A percentile compares a stretch with the other conserved stretches of the same genome.
phyloP scores from a whole-genome alignment of 1,284 basidiomycete species.

The Leccinum variabile region DNA sequence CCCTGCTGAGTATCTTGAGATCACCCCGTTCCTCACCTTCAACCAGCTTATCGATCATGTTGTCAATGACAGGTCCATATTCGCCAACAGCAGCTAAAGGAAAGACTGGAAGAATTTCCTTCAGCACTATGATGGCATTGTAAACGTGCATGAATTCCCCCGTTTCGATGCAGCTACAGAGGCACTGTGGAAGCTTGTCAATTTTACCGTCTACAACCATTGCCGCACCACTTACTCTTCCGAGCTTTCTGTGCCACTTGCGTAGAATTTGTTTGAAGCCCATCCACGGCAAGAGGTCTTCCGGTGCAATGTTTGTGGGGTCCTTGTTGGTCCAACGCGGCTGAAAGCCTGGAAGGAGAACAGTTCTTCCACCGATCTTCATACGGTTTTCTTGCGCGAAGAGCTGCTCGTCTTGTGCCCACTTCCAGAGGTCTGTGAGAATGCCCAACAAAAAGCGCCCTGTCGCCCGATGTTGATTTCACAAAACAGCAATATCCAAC shows the following conservation, averaged over 20 bases:
- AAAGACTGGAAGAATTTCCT: constrained; percentile 86
- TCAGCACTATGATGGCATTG: constrained; percentile 87
- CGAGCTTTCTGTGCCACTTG: constrained; percentile 82
- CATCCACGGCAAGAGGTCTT: constrained; percentile 67
- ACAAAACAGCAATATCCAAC: not conserved
- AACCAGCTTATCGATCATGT: constrained; percentile 66
- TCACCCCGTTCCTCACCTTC: constrained; percentile 79
- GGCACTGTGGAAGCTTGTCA: constrained; percentile 43
- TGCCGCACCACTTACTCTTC: constrained; percentile 43
- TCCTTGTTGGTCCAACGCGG: constrained; percentile 49
- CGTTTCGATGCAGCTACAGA: constrained; percentile 63
- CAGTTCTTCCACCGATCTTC: constrained; percentile 62
- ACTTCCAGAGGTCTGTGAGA: constrained; percentile 72
- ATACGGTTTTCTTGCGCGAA: constrained; percentile 68
- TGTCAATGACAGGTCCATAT: constrained; percentile 59
- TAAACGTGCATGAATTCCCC: constrained; percentile 95
- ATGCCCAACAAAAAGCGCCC: constrained; percentile 85
- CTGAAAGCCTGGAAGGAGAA: constrained; percentile 67
- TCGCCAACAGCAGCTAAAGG: constrained; percentile 65
- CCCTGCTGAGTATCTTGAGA: constrained; percentile 76
- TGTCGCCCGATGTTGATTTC: constrained; percentile 29
- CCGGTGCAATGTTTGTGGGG: constrained; percentile 40
- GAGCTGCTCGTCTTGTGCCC: constrained; percentile 69
- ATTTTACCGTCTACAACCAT: not conserved
- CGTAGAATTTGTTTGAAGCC: constrained; percentile 71